Conservation (phyloP, 768 basidiomycete genomes). For the Sarcodon aspratus region DNA sequence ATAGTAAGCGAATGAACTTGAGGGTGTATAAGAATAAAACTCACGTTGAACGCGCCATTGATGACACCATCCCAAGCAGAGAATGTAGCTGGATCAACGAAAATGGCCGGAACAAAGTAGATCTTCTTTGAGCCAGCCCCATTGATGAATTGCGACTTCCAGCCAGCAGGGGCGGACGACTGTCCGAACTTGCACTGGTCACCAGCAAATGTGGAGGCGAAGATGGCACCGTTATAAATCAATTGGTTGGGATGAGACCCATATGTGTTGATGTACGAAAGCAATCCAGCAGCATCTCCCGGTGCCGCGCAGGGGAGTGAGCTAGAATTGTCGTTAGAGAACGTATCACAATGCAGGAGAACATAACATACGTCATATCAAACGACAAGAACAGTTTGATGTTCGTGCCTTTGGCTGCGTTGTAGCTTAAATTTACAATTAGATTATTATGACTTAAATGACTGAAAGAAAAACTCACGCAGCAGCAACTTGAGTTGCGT, state of each 20-base stretch:
- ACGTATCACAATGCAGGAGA: background rate
- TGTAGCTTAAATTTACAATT: conserved; percentile 11
- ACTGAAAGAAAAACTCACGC: conserved; percentile 24
- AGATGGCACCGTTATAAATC: conserved; percentile 35
- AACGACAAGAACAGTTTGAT: conserved; percentile 67
- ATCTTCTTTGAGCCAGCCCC: conserved; percentile 22
- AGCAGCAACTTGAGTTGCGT: conserved; percentile 31
- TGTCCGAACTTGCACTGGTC: conserved; percentile 52
- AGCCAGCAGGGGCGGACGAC: conserved; percentile 33
- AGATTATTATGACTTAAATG: background rate
- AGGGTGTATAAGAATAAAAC: conserved; percentile 6
- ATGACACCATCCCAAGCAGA: conserved; percentile 27
- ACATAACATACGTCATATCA: conserved; percentile 55
- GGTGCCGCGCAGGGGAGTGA: conserved; percentile 33
- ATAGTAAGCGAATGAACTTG: background rate
- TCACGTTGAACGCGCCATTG: conserved; percentile 55
- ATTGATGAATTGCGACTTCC: conserved; percentile 26
- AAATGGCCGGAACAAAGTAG: conserved; percentile 54
- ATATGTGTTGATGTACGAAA: conserved; percentile 35
- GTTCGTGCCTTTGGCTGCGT: conserved; percentile 22
- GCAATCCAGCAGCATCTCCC: conserved; percentile 28
- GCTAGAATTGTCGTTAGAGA: conserved; percentile 5
- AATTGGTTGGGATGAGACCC: conserved; percentile 43
- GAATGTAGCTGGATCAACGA: conserved; percentile 41
- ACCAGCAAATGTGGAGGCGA: conserved; percentile 54